Evolutionary conservation across 257 asterid genomes (phyloP).

Genomic region (Cordia subcordata): DNA sequence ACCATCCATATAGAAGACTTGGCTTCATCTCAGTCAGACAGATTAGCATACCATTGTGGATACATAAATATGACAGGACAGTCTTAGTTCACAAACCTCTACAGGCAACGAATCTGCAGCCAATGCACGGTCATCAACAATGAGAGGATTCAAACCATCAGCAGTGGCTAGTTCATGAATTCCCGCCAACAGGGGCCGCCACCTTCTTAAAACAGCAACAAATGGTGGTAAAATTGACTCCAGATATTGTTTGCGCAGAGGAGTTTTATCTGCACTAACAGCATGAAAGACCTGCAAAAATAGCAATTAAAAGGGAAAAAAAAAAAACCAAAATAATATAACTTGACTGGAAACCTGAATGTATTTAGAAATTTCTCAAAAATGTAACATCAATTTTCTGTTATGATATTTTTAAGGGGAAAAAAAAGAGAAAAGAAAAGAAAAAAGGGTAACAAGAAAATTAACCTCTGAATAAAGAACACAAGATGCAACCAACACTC

Average conservation of each 20-base stretch:
- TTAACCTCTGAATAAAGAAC: conserved; percentile 92
- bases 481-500: conserved; percentile 95
- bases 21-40: background rate
- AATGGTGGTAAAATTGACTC: conserved; percentile 94
- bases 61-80: conserved; percentile 1
- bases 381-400: conserved; percentile 6
- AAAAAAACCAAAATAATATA: background rate
- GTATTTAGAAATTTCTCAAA: background rate
- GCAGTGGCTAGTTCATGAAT: conserved; percentile 89
- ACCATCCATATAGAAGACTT: background rate
- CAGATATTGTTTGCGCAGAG: conserved; percentile 84
- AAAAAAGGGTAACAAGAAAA: conserved; percentile 19
- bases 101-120: conserved; percentile 95
- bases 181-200: conserved; percentile 99
- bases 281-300: conserved; percentile 84
- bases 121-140: conserved; percentile 86
- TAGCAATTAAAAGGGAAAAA: conserved; percentile 11
- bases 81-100: conserved; percentile 50
- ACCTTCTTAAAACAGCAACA: conserved; percentile 89
- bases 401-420: too few relatives aligned
- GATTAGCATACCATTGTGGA: conserved; percentile 11
- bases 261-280: conserved; percentile 72
- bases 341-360: conserved; percentile 10
- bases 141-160: conserved; percentile 95
- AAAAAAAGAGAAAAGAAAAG: background rate